Evolutionary conservation across 352 stramenopile species (phyloP), one percentile per base, ranked within the genome.

Genomic region (Pythium phragmitis): DNA sequence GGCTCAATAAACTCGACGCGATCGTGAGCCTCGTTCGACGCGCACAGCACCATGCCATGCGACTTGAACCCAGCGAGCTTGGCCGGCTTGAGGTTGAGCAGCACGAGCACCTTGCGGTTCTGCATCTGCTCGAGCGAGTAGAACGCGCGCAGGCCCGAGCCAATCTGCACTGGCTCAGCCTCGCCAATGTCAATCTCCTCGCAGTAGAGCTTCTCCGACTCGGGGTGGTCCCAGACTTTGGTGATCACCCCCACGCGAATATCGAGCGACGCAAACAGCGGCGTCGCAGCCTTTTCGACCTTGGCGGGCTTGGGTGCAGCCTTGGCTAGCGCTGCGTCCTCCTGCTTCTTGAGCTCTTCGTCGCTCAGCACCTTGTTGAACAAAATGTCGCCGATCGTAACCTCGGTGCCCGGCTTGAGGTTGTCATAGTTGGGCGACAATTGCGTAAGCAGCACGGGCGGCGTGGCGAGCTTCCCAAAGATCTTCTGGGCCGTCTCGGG

Each of bases 101-200:
- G 75, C 51, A 99, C 96, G 12, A 99, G 72, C 33, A 99, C 90
- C 64, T 97, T 89, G 65, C 94, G 87, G 45, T 88, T 94, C 70
- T 98, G 78, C 80, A 99, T 94, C 49, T 99, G 88, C 60, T 98
- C 93, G 14, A 92, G 64, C 50, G 95, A 93, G 78, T 99, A 98
- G 80, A 99, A 98, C 48, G 85, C 74, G 52, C 94, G 80, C 57
- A 99, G 75, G 23, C 97, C 98, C 34, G 94, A 99, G 26, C 87
- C 96, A 62, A 99, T 98, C 61, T 89, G 82, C 63, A 98, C 94
- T 23, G 97, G 95, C 60, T 87, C 82, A 11, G 91, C 85, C 61
- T 96, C 96, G 21, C 97, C 98, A 33, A 99, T 80, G 73, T 99
- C 96, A 48, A 99, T 99, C 78, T 99, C 97, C 77, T 99, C 97